These are phyloP conservation scores for Bryum argenteum DNA, from an alignment of 225 moss, liverwort and hornwort species.

Conservation along the genomic window DNA sequence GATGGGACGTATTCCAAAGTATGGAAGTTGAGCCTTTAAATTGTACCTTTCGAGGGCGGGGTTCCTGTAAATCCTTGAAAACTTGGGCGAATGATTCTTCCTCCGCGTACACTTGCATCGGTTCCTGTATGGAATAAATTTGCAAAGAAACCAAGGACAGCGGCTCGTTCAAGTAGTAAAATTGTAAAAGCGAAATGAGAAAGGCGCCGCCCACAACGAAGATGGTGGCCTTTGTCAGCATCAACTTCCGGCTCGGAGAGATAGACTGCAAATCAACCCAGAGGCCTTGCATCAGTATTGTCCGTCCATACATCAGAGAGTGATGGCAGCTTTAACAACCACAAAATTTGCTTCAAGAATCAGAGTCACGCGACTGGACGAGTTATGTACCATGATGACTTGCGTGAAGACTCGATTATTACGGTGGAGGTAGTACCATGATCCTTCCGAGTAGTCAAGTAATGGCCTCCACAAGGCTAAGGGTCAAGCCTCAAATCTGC, in stretches of 20 bases:
- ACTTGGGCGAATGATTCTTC: slow-evolving; percentile 34
- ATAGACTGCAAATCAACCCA: slow-evolving; percentile 31
- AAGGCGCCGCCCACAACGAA: slow-evolving; percentile 43
- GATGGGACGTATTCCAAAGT: slow-evolving; percentile 34
- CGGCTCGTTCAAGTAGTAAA: slow-evolving; percentile 39
- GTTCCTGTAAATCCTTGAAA: slow-evolving; percentile 34
- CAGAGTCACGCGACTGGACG: not conserved
- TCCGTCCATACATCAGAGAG: not conserved
- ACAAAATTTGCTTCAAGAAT: not conserved
- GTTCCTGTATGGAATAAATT: slow-evolving; percentile 29
- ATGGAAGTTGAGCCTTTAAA: slow-evolving; percentile 32
- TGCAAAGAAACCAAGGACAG: slow-evolving; percentile 36
- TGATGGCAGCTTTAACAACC: not conserved
- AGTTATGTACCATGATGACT: slow-evolving; percentile 29
- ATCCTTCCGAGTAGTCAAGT: slow-evolving; percentile 13
- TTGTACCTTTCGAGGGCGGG: slow-evolving; percentile 28
- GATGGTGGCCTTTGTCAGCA: slow-evolving; percentile 38
- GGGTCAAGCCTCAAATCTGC: slow-evolving; percentile 29
- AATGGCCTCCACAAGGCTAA: not conserved
- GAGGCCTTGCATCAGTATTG: slow-evolving; percentile 9
- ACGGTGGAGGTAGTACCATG: slow-evolving; percentile 26
- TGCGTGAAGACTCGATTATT: not conserved
- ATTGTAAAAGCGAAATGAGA: slow-evolving; percentile 38
- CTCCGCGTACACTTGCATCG: slow-evolving; percentile 34
- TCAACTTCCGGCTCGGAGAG: slow-evolving; percentile 40